A percentile compares a stretch with the other conserved stretches of the same genome.
Conservation (phyloP, 306 rosid species). For the Fragaria iinumae region DNA sequence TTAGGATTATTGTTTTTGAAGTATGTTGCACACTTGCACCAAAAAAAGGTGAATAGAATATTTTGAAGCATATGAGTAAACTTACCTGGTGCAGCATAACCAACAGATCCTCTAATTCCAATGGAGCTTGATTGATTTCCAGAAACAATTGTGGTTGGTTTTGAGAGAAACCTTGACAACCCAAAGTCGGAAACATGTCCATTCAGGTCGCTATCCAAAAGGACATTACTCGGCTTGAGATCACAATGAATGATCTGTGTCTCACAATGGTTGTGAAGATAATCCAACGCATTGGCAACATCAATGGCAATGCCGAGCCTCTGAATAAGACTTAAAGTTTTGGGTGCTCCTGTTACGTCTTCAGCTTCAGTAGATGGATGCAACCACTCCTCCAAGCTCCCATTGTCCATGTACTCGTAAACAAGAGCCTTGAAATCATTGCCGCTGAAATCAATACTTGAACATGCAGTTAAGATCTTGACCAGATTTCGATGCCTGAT, state of each 20-base stretch:
- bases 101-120: neutral
- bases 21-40: too few relatives aligned
- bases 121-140: neutral
- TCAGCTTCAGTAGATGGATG: too few relatives aligned
- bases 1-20: too few relatives aligned
- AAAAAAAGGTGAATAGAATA: too few relatives aligned
- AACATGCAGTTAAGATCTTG: neutral
- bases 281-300: neutral
- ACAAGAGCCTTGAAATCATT: neutral
- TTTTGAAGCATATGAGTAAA: neutral
- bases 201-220: neutral
- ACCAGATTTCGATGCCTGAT: neutral
- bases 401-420: neutral
- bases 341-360: too few relatives aligned
- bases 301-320: neutral
- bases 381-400: slow-evolving; percentile 7
- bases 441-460: neutral
- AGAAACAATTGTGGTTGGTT: neutral
- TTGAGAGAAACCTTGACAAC: neutral
- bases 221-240: neutral
- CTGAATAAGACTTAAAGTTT: too few relatives aligned
- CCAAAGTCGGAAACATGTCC: slow-evolving; percentile 2
- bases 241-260: neutral
- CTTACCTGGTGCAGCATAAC: slow-evolving; percentile 1
- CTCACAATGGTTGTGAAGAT: neutral